Evolutionary conservation across 768 basidiomycete genomes (phyloP).

Genomic region (Daedaleopsis nitida): DNA sequence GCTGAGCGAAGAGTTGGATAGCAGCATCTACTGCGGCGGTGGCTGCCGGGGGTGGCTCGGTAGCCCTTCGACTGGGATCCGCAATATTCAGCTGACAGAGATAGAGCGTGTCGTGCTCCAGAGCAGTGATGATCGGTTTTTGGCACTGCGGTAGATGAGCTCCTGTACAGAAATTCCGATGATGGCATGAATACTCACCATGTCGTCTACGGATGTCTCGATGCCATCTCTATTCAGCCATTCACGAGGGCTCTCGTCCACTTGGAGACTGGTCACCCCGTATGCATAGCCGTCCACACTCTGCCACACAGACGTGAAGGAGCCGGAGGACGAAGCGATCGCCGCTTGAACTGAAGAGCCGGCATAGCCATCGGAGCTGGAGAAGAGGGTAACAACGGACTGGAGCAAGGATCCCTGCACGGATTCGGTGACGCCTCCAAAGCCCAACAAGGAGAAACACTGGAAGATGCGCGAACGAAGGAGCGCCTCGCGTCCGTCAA

Average conservation of each 20-base stretch:
- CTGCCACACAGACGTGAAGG: constrained; percentile 86
- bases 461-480: constrained; percentile 86
- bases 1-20: constrained; percentile 79
- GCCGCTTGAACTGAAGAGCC: constrained; percentile 90
- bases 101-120: constrained; percentile 83
- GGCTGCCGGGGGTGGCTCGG: constrained; percentile 72
- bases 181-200: constrained; percentile 50
- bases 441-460: constrained; percentile 84
- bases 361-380: constrained; percentile 81
- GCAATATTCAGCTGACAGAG: constrained; percentile 53
- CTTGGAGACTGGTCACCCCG: constrained; percentile 76
- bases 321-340: constrained; percentile 82
- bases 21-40: constrained; percentile 88
- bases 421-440: constrained; percentile 76
- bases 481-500: constrained; percentile 80
- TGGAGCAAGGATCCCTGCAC: constrained; percentile 83
- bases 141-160: constrained; percentile 50
- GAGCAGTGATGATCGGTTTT: constrained; percentile 78
- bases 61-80: constrained; percentile 46
- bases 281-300: constrained; percentile 88
- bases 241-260: constrained; percentile 42
- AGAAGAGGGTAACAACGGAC: constrained; percentile 78
- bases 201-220: constrained; percentile 74
- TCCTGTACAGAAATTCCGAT: neutral
- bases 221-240: constrained; percentile 69